A percentile compares a stretch with the other conserved stretches of the same genome.
These are phyloP conservation scores for Kickxella alabastrina DNA, from an alignment of 192 early-diverging fungal species.

Conservation along the genomic window DNA sequence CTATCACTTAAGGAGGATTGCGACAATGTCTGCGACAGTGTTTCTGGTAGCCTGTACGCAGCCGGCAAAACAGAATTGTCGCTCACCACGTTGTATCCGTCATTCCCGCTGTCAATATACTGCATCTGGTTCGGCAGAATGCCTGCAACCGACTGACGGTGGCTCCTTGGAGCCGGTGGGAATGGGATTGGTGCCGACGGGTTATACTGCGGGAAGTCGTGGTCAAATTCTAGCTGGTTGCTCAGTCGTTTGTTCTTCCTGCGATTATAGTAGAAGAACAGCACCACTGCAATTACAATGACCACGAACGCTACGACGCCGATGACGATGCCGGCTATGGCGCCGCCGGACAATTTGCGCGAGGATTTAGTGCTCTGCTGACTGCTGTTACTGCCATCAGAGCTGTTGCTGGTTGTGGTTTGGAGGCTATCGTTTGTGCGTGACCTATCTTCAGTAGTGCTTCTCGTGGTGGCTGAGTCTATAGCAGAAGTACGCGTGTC, in stretches of 20 bases:
- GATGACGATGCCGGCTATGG: constrained; percentile 21
- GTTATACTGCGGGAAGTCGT: constrained; percentile 8
- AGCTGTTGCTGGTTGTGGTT: background rate
- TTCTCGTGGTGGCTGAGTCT: too few relatives aligned
- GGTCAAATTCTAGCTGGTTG: constrained; percentile 5
- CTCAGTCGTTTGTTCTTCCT: constrained; percentile 3
- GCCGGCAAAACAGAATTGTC: too few relatives aligned
- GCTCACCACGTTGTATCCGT: too few relatives aligned
- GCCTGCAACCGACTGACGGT: background rate
- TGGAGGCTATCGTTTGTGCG: too few relatives aligned
- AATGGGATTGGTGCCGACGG: background rate
- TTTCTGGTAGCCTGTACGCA: too few relatives aligned
- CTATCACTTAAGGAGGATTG: background rate
- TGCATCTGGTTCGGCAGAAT: background rate
- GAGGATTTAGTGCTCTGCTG: background rate
- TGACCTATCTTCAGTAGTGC: too few relatives aligned
- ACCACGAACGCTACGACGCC: constrained; percentile 12
- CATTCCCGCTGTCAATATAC: background rate
- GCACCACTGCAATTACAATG: constrained; percentile 3
- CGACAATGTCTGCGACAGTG: too few relatives aligned
- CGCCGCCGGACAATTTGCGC: constrained; percentile 13
- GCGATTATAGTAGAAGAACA: constrained; percentile 11
- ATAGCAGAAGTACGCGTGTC: too few relatives aligned
- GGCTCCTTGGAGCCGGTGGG: background rate
- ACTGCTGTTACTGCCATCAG: background rate